Evolutionary conservation across 106 monocot genomes (phyloP).

Genomic region (Dioscorea zingiberensis): DNA sequence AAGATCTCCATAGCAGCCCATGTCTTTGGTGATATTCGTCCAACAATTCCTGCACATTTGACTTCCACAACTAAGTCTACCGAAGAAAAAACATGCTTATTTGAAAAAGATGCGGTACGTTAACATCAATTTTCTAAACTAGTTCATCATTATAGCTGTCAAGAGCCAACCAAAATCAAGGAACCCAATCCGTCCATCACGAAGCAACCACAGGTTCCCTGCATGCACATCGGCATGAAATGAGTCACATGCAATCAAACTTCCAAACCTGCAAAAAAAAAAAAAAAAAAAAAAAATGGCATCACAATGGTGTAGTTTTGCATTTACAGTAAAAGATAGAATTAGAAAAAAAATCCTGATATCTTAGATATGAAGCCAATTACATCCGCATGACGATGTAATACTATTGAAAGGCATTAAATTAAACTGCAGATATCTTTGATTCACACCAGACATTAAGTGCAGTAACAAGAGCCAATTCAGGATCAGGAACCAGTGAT

Average conservation of each 20-base stretch:
- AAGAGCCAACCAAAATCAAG: constrained; percentile 82
- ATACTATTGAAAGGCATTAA: too few species aligned
- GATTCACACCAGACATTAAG: constrained; percentile 87
- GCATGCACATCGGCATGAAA: constrained; percentile 99
- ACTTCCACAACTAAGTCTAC: not conserved
- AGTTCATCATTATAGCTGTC: too few species aligned
- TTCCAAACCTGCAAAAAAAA: constrained; percentile 81
- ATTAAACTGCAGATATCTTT: not conserved
- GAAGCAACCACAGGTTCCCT: constrained; percentile 94
- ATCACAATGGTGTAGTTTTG: too few species aligned
- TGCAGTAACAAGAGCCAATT: constrained; percentile 69
- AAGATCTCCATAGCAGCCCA: constrained; percentile 98
- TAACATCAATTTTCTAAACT: too few species aligned
- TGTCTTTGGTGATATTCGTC: constrained; percentile 87
- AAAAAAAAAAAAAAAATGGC: too few species aligned
- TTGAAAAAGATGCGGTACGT: too few species aligned
- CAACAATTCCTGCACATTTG: constrained; percentile 76
- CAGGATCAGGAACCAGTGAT: constrained; percentile 80
- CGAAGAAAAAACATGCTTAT: too few species aligned
- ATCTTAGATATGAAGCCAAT: too few species aligned
- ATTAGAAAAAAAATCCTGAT: too few species aligned
- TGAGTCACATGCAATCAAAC: constrained; percentile 80
- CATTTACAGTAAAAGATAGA: too few species aligned
- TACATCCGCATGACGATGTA: too few species aligned
- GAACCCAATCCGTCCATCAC: constrained; percentile 90